phyloP scores from a whole-genome alignment of 768 basidiomycete species.

The Chalciporus sphaerocephalus region DNA sequence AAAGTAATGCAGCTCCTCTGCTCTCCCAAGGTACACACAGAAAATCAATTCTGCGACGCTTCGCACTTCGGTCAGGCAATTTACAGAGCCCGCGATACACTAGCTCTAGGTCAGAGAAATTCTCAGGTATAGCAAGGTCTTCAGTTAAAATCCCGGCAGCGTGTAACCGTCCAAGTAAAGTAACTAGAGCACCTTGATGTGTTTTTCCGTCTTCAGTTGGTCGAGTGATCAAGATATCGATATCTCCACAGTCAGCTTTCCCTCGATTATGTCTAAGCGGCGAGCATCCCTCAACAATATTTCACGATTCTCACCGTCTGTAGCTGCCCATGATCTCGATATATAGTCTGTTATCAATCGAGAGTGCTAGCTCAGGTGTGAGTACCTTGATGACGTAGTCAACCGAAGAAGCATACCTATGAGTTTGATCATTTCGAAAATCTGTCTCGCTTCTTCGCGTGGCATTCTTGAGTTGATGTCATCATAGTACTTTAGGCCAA shows the following conservation, averaged over 20 bases:
- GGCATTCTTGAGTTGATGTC: slow-evolving; percentile 88
- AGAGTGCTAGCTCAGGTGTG: slow-evolving; percentile 47
- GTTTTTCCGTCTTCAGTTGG: slow-evolving; percentile 66
- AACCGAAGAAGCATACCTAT: slow-evolving; percentile 49
- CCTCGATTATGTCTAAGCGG: slow-evolving; percentile 44
- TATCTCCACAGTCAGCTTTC: slow-evolving; percentile 80
- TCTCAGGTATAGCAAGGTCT: slow-evolving; percentile 68
- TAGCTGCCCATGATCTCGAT: slow-evolving; percentile 93
- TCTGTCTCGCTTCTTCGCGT: slow-evolving; percentile 66
- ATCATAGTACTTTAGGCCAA: slow-evolving; percentile 67
- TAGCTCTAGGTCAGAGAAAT: slow-evolving; percentile 64
- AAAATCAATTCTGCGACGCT: slow-evolving; percentile 77
- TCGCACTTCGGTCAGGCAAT: slow-evolving; percentile 43
- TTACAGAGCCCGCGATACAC: slow-evolving; percentile 81
- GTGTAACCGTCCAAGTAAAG: slow-evolving; percentile 56
- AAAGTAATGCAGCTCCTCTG: slow-evolving; percentile 83
- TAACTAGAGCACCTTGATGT: slow-evolving; percentile 61
- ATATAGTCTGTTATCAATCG: slow-evolving; percentile 64
- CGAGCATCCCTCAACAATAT: background rate
- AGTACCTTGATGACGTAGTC: background rate
- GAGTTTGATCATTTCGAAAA: slow-evolving; percentile 69
- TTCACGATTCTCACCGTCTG: slow-evolving; percentile 47
- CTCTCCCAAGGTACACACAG: slow-evolving; percentile 74
- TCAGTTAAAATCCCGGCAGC: slow-evolving; percentile 65
- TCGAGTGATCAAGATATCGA: slow-evolving; percentile 85